Percentiles rank a stretch among this genome's conserved stretches.
These are phyloP conservation scores for Entrophospora sp. DNA, from an alignment of 192 early-diverging fungal species.

Conservation along the genomic window DNA sequence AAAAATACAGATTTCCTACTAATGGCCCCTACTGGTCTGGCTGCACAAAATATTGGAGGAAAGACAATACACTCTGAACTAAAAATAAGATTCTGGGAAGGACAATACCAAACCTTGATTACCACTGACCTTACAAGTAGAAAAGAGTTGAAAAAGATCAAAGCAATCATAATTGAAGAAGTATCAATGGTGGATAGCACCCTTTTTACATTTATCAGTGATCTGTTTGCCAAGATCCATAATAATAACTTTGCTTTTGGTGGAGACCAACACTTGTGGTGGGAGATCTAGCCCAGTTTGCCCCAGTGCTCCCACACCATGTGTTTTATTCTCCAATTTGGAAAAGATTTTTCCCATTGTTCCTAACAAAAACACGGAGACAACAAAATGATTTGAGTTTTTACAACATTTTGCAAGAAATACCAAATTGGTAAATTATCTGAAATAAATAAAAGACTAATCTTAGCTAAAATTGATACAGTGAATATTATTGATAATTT, in stretches of 20 bases:
- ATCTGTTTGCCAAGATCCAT: background rate
- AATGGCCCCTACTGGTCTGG: background rate
- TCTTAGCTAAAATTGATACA: background rate
- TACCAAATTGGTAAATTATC: too few relatives aligned
- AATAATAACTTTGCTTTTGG: background rate
- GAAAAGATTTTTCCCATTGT: background rate
- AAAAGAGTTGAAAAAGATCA: background rate
- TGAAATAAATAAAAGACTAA: background rate
- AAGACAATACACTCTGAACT: background rate
- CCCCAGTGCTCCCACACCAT: background rate
- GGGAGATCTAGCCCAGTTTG: background rate
- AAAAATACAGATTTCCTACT: background rate
- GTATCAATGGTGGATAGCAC: background rate
- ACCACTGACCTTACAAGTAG: background rate
- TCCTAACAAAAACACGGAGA: background rate
- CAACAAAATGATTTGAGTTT: background rate
- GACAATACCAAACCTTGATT: background rate
- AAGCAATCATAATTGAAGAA: background rate
- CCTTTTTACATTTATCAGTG: background rate
- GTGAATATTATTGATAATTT: background rate
- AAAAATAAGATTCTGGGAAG: background rate
- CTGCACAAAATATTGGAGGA: background rate
- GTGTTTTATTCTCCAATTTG: background rate
- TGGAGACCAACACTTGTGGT: background rate
- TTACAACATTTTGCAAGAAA: background rate